phyloP scores from a whole-genome alignment of 116 monocot genomes.

The Trichopus zeylanicus region DNA sequence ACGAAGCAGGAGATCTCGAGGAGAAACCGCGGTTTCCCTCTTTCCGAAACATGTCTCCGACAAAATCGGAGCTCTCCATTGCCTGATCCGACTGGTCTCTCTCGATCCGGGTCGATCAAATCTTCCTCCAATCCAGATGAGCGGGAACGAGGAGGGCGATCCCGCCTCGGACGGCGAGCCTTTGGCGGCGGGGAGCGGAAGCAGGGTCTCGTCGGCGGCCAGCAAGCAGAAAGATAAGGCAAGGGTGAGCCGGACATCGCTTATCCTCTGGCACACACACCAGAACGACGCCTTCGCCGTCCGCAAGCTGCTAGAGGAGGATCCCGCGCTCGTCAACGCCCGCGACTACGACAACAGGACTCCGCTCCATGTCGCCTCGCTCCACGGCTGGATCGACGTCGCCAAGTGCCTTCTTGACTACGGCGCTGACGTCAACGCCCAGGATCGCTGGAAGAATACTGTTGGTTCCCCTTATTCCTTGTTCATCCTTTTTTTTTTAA shows the following conservation, averaged over 20 bases:
- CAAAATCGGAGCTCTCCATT: no score
- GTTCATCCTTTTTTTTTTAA: background rate
- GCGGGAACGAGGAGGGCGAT: constrained; percentile 1
- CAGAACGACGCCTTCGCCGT: constrained; percentile 81
- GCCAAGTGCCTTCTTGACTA: constrained; percentile 68
- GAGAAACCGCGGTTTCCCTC: no score
- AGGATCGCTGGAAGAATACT: constrained; percentile 98
- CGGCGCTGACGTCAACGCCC: constrained; percentile 88
- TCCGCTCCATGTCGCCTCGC: constrained; percentile 90
- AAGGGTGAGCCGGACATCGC: constrained; percentile 75
- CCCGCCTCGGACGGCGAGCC: no score
- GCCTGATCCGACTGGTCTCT: no score
- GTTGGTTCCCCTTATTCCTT: constrained; percentile 11
- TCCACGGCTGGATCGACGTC: constrained; percentile 91
- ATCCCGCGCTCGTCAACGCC: constrained; percentile 65
- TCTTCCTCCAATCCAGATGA: background rate
- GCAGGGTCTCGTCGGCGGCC: constrained; percentile 18
- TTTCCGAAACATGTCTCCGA: no score
- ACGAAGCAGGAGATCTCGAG: no score
- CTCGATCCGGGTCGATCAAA: background rate
- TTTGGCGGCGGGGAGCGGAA: constrained; percentile 9
- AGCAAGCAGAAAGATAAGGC: constrained; percentile 61
- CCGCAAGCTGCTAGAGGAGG: constrained; percentile 83
- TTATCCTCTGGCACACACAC: constrained; percentile 94
- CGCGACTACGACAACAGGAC: constrained; percentile 93